phyloP scores from a whole-genome alignment of 345 rosid species.

The Jatropha curcas region DNA sequence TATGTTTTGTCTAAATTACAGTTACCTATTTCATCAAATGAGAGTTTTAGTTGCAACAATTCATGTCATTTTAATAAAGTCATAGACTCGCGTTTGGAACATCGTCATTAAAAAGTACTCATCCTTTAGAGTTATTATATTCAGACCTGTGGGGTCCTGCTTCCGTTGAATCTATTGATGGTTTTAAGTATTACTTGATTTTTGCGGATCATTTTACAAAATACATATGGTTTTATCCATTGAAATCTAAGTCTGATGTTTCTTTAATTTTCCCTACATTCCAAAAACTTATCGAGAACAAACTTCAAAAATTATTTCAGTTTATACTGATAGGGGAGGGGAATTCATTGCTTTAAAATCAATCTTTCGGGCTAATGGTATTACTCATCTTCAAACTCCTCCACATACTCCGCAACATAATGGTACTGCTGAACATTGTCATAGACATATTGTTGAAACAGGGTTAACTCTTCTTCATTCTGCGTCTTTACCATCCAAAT shows the following conservation, averaged over 20 bases:
- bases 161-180: constrained; percentile 3
- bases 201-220: constrained; percentile 6
- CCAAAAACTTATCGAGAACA: neutral
- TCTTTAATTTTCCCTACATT: neutral
- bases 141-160: neutral
- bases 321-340: neutral
- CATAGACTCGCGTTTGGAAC: no score
- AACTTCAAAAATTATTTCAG: neutral
- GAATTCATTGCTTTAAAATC: neutral
- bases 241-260: neutral
- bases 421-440: neutral
- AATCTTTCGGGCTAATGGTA: neutral
- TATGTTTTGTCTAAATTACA: neutral
- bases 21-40: neutral
- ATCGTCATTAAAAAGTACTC: neutral
- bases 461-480: neutral
- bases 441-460: neutral
- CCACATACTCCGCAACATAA: constrained; percentile 11
- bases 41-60: neutral
- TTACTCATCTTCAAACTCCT: neutral
- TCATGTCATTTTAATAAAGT: neutral
- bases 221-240: constrained; percentile 8
- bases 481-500: neutral
- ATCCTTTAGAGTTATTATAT: neutral
- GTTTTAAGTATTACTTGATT: constrained; percentile 2